phyloP scores from a whole-genome alignment of 768 basidiomycete genomes.

The Pleurotus sapidus region DNA sequence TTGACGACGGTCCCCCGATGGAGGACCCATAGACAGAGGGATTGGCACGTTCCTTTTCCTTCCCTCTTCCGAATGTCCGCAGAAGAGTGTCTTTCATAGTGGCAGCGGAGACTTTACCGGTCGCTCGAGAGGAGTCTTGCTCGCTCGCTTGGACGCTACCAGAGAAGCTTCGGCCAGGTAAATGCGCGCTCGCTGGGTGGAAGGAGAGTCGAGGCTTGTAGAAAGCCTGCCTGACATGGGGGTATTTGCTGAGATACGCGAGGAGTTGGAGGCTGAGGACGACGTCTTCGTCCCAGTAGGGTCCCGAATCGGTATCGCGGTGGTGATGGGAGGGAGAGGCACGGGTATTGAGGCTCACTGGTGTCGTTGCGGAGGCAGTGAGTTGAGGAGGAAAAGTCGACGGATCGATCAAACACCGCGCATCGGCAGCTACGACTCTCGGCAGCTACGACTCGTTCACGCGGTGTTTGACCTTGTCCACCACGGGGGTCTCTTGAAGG shows the following conservation, averaged over 20 bases:
- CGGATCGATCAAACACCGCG: background rate
- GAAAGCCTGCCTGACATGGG: conserved; percentile 94
- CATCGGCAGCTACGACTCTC: no score
- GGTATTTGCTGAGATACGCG: conserved; percentile 96
- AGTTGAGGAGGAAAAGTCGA: background rate
- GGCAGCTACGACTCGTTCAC: background rate
- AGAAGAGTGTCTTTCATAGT: conserved; percentile 33
- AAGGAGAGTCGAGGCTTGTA: conserved; percentile 83
- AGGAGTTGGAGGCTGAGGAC: conserved; percentile 87
- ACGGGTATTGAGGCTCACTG: conserved; percentile 24
- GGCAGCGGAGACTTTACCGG: conserved; percentile 9
- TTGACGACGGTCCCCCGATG: background rate
- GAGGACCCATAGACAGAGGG: background rate
- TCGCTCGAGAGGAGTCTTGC: conserved; percentile 8
- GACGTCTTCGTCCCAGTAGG: conserved; percentile 94
- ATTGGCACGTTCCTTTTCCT: conserved; percentile 40
- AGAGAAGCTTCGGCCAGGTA: conserved; percentile 26
- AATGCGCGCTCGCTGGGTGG: conserved; percentile 64
- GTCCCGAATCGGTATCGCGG: conserved; percentile 41
- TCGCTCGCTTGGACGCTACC: conserved; percentile 5
- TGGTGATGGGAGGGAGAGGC: conserved; percentile 21
- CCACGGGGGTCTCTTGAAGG: background rate
- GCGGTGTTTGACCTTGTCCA: background rate
- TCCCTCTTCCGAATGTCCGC: conserved; percentile 42
- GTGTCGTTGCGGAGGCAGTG: conserved; percentile 10